These are phyloP conservation scores for Didymella segeticola DNA, from an alignment of 2,329 filamentous ascomycete genomes.

Conservation along the genomic window DNA sequence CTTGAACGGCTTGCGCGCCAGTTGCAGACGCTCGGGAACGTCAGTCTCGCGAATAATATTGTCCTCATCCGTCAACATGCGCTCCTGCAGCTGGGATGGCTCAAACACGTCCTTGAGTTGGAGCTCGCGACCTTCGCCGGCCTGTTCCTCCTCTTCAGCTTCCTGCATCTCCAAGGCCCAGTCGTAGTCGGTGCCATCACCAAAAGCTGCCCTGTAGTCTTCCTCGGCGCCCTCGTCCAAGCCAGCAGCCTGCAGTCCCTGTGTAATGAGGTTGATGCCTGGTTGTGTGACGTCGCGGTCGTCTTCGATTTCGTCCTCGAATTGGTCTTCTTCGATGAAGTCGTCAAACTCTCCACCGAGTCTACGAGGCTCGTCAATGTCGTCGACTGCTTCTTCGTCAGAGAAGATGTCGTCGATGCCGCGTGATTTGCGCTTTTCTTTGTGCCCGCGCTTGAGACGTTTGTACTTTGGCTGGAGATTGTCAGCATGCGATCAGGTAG, in stretches of 20 bases:
- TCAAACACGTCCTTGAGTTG: conserved; percentile 99
- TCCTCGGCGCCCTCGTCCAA: conserved; percentile 92
- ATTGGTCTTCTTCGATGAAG: conserved; percentile 96
- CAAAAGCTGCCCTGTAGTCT: conserved; percentile 96
- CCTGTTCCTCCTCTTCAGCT: conserved; percentile 77
- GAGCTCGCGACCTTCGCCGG: conserved; percentile 80
- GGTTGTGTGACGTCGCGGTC: conserved; percentile 82
- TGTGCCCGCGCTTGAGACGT: conserved; percentile 89
- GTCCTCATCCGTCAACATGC: conserved; percentile 93
- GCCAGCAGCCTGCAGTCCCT: conserved; percentile 79
- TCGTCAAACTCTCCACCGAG: conserved; percentile 59
- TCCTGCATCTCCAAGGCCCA: conserved; percentile 93
- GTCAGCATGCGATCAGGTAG: conserved; percentile 10
- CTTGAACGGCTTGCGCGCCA: conserved; percentile 88
- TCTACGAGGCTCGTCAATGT: conserved; percentile 52
- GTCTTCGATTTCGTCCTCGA: conserved; percentile 83
- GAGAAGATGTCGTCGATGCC: conserved; percentile 93
- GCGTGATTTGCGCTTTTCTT: conserved; percentile 69
- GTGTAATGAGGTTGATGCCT: conserved; percentile 70
- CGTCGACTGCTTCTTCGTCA: conserved; percentile 81
- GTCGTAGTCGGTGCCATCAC: conserved; percentile 92
- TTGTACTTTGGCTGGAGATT: conserved; percentile 86
- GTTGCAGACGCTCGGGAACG: conserved; percentile 91
- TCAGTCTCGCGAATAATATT: conserved; percentile 88
- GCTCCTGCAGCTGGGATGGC: conserved; percentile 91